A percentile compares a stretch with the other conserved stretches of the same genome.
phyloP scores from a whole-genome alignment of 768 basidiomycete species.

The Austroboletus eburneus region DNA sequence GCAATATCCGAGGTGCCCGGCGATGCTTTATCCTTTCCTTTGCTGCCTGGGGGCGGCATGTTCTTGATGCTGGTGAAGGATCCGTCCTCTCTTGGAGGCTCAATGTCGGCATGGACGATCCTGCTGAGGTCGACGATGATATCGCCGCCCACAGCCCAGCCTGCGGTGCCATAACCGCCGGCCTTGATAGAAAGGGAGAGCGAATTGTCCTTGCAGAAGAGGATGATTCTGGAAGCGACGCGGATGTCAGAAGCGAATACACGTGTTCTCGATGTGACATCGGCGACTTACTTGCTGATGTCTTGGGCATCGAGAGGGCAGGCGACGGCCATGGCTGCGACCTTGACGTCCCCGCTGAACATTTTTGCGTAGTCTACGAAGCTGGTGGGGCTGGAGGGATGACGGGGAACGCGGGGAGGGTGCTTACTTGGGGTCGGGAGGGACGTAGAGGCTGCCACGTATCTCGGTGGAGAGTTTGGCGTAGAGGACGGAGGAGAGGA shows the following conservation, averaged over 20 bases:
- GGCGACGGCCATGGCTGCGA: constrained; percentile 56
- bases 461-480: constrained; percentile 44
- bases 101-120: constrained; percentile 65
- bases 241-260: constrained; percentile 4
- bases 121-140: constrained; percentile 77
- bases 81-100: constrained; percentile 48
- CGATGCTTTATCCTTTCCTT: constrained; percentile 45
- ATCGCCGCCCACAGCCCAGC: constrained; percentile 85
- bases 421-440: constrained; percentile 40
- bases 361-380: constrained; percentile 38
- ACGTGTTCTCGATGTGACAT: constrained; percentile 1
- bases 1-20: constrained; percentile 6
- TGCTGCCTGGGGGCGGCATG: constrained; percentile 47
- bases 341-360: constrained; percentile 76
- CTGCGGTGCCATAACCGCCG: constrained; percentile 88
- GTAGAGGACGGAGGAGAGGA: constrained; percentile 31
- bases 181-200: constrained; percentile 81
- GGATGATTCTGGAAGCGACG: constrained; percentile 46
- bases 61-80: constrained; percentile 60
- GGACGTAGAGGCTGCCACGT: constrained; percentile 45
- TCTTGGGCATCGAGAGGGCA: constrained; percentile 78
- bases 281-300: constrained; percentile 67
- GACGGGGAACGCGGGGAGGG: neutral
- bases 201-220: constrained; percentile 68
- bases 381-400: constrained; percentile 12